These are phyloP conservation scores for Monosporascus sp. DNA, from an alignment of 2,329 filamentous ascomycete species.

Conservation along the genomic window DNA sequence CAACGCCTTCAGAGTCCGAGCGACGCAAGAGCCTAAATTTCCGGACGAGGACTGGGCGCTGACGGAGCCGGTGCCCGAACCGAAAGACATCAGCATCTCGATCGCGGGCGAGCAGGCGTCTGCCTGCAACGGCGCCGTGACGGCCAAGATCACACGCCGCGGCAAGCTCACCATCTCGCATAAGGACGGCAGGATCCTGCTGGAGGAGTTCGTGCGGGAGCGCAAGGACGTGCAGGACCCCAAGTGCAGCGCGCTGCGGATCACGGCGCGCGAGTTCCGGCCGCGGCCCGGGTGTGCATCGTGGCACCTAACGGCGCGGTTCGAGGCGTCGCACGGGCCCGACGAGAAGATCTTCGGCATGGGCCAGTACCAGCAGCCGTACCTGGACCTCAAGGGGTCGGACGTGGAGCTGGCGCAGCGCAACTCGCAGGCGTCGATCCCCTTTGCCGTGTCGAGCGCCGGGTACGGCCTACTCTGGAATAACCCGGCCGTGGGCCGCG, in stretches of 20 bases:
- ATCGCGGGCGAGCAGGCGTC: conserved; percentile 26
- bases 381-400: conserved; percentile 56
- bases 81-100: conserved; percentile 10
- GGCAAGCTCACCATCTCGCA: conserved; percentile 48
- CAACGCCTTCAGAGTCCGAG: conserved; percentile 42
- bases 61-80: conserved; percentile 16
- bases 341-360: conserved; percentile 62
- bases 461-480: conserved; percentile 65
- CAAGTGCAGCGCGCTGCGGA: conserved; percentile 51
- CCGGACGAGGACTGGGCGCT: conserved; percentile 37
- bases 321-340: conserved; percentile 43
- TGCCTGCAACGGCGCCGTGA: conserved; percentile 44
- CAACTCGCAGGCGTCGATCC: conserved; percentile 61
- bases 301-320: conserved; percentile 52
- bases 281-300: conserved; percentile 45
- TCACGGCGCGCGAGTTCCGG: conserved; percentile 54
- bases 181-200: conserved; percentile 34
- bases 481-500: conserved; percentile 56
- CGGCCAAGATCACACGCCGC: conserved; percentile 37
- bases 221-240: conserved; percentile 47
- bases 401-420: conserved; percentile 61
- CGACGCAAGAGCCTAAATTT: conserved; percentile 34
- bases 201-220: conserved; percentile 50
- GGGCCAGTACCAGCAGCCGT: conserved; percentile 64
- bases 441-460: conserved; percentile 53